Evolutionary conservation across 371 early-diverging fungal species (phyloP), one percentile per base, ranked within the genome.

Genomic region (Mucor sp.): DNA sequence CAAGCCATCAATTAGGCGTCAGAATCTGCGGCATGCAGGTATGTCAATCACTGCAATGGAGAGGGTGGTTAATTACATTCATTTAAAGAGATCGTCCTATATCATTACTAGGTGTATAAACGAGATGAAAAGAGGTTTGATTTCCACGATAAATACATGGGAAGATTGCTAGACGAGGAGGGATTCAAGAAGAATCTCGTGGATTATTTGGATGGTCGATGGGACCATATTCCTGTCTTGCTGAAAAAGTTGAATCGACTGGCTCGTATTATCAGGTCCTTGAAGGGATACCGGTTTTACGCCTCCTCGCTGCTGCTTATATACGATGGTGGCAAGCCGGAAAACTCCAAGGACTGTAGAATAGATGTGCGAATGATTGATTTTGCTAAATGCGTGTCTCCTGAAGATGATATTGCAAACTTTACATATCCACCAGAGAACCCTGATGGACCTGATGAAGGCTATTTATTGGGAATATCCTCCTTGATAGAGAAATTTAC

Each of bases 71-170:
- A 9, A 21, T 47, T 47, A 11, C 21, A 47, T 9, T 6, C 11
- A 47, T 21, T 21, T 19, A 47, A 21, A 21, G 23, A 9, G 9
- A 21, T 47, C 21, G 2, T 8, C 37, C 37, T 35, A 9, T 35
- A 55, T 55, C 11, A 14, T 28, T 55, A 14, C 17, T 55, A 97
- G 86, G 93, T 92, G 72, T 74, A 76, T 66, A 39, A 35, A 48
- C 37, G 17, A 0, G 71, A 55, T 17, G 50, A 62, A 48, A 25
- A 55, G 55, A 76, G 83, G 32, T 76, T 86, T 78, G 62, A 88
- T 33, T 95, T 91, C 69, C 88, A 93, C 61, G 93, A 96, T 85
- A 98, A 98, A 75, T 98, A 98, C 74, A 90, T 88, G 62, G 98
- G 98, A n/a, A 89, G 98, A 6, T 86, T 88, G 43, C 81, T 98